Percentiles rank a stretch among this genome's conserved stretches.
Evolutionary conservation across 352 stramenopile genomes (phyloP).

Genomic region (Globisporangium alternatum): DNA sequence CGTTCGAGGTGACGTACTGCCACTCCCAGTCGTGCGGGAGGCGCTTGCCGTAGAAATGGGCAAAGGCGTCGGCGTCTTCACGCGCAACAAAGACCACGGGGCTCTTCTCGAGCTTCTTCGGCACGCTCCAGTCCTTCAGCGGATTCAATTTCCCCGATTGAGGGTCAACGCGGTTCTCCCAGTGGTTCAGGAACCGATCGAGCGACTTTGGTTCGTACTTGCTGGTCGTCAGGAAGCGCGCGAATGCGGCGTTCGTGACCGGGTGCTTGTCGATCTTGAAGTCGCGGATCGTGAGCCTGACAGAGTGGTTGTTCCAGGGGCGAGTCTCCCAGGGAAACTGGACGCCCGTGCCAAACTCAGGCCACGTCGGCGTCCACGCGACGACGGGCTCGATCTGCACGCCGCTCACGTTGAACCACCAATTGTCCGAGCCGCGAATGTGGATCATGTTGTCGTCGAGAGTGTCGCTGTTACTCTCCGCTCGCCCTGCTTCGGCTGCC

Average conservation of each 20-base stretch:
- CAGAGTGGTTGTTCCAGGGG: slow-evolving; percentile 78
- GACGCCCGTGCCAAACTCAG: slow-evolving; percentile 62
- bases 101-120: slow-evolving; percentile 39
- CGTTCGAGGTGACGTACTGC: slow-evolving; percentile 84
- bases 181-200: slow-evolving; percentile 73
- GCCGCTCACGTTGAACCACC: slow-evolving; percentile 81
- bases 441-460: slow-evolving; percentile 44
- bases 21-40: slow-evolving; percentile 85
- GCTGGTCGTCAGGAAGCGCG: slow-evolving; percentile 47
- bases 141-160: slow-evolving; percentile 13
- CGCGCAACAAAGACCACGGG: slow-evolving; percentile 74
- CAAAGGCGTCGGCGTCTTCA: slow-evolving; percentile 72
- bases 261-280: slow-evolving; percentile 74
- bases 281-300: slow-evolving; percentile 53
- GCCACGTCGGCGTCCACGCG: slow-evolving; percentile 59
- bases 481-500: background rate
- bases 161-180: slow-evolving; percentile 38
- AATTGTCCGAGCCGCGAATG: slow-evolving; percentile 42
- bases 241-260: slow-evolving; percentile 76
- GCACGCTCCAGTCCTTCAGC: slow-evolving; percentile 45
- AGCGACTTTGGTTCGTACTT: slow-evolving; percentile 53
- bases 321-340: slow-evolving; percentile 83
- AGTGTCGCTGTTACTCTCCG: background rate
- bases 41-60: slow-evolving; percentile 65
- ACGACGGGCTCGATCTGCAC: slow-evolving; percentile 80